Evolutionary conservation across 2,329 filamentous ascomycete genomes (phyloP).

Genomic region (Trichoderma aggressivum): DNA sequence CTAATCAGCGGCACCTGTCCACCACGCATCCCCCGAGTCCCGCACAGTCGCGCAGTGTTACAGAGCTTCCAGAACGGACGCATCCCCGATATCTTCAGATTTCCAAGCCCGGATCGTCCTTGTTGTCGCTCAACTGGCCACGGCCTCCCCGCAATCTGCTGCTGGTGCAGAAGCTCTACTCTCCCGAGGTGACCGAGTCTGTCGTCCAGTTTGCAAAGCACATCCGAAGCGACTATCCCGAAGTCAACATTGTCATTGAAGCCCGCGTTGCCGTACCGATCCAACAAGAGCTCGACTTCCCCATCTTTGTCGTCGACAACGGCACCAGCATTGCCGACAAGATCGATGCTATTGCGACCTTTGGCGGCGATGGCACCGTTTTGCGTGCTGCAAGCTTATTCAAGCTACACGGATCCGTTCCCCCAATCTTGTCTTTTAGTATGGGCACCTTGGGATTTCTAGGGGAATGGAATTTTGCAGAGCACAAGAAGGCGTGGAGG

Average conservation of each 20-base stretch:
- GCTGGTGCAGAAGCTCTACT: constrained; percentile 57
- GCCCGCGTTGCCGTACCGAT: constrained; percentile 67
- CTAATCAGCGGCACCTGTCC: constrained; percentile 44
- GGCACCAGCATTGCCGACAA: constrained; percentile 64
- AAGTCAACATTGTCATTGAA: constrained; percentile 80
- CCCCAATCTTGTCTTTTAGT: constrained; percentile 89
- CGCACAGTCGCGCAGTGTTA: constrained; percentile 31
- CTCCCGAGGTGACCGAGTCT: constrained; percentile 50
- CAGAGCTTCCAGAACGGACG: constrained; percentile 34
- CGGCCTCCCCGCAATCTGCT: constrained; percentile 55
- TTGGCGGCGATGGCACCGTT: constrained; percentile 70
- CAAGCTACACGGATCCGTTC: constrained; percentile 74
- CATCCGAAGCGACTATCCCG: constrained; percentile 74
- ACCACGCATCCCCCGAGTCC: constrained; percentile 40
- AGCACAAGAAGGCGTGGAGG: constrained; percentile 87
- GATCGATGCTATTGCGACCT: constrained; percentile 82
- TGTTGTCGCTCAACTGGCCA: constrained; percentile 54
- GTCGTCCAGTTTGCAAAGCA: constrained; percentile 63
- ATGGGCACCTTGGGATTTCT: constrained; percentile 96
- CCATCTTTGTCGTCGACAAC: constrained; percentile 61
- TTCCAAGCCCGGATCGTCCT: constrained; percentile 47
- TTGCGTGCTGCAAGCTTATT: constrained; percentile 51
- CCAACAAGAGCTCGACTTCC: constrained; percentile 67
- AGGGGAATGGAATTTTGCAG: constrained; percentile 92
- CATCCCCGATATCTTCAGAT: constrained; percentile 36